These are phyloP conservation scores for Jasminum sambac DNA, from an alignment of 257 asterid genomes.

Conservation along the genomic window DNA sequence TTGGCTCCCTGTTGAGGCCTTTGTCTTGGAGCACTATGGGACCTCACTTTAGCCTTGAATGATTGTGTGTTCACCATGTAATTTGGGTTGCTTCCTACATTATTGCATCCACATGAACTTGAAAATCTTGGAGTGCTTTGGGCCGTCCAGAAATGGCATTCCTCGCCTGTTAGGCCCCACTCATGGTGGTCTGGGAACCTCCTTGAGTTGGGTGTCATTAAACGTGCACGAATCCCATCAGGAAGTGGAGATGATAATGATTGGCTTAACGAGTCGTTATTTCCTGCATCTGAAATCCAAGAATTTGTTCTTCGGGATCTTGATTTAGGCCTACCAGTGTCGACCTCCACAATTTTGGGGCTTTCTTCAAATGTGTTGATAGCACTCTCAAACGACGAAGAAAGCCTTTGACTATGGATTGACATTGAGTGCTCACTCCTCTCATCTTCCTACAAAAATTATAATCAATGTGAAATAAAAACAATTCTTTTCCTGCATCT, in stretches of 20 bases:
- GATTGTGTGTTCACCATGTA: conserved; percentile 88
- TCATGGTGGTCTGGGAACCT: conserved; percentile 31
- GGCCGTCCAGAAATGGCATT: conserved; percentile 48
- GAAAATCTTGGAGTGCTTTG: conserved; percentile 71
- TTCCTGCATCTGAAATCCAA: conserved; percentile 37
- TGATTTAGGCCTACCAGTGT: conserved; percentile 57
- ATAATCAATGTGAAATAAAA: too few relatives aligned
- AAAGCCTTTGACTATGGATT: conserved; percentile 48
- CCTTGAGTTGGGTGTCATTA: conserved; percentile 30
- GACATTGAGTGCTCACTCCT: conserved; percentile 32
- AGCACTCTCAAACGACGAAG: conserved; percentile 46
- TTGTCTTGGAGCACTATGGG: conserved; percentile 77
- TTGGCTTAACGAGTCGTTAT: conserved; percentile 32
- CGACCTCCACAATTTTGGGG: conserved; percentile 84
- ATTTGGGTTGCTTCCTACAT: conserved; percentile 37
- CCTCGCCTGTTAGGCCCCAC: conserved; percentile 39
- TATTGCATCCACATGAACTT: conserved; percentile 22
- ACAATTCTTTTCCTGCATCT: too few relatives aligned
- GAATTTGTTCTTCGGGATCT: conserved; percentile 55
- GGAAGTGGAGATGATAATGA: conserved; percentile 30
- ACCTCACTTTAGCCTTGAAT: conserved; percentile 69
- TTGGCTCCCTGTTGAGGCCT: conserved; percentile 59
- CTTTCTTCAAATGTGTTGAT: conserved; percentile 43
- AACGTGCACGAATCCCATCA: conserved; percentile 29
- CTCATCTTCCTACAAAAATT: conserved; percentile 41